Conservation (phyloP, 805 yeast genomes). For the Suhomyces vadensis region DNA sequence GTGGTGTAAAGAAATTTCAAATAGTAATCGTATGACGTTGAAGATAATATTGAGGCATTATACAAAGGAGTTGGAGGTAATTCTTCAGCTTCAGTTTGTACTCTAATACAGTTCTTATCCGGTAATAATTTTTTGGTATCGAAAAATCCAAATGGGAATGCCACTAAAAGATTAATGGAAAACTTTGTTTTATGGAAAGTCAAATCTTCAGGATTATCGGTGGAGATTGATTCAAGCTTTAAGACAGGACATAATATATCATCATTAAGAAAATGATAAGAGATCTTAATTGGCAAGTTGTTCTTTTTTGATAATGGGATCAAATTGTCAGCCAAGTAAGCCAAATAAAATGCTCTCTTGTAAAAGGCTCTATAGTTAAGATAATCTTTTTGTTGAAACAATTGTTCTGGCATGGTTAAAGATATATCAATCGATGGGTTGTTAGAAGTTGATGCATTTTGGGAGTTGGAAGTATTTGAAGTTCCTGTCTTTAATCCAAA, state of each 20-base stretch:
- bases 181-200: slow-evolving; percentile 66
- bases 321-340: slow-evolving; percentile 70
- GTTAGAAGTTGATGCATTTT: slow-evolving; percentile 38
- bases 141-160: slow-evolving; percentile 69
- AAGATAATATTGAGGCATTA: slow-evolving; percentile 76
- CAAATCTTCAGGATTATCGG: slow-evolving; percentile 52
- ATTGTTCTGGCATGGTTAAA: slow-evolving; percentile 72
- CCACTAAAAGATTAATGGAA: slow-evolving; percentile 69
- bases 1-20: slow-evolving; percentile 74
- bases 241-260: slow-evolving; percentile 78
- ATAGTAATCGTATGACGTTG: slow-evolving; percentile 66
- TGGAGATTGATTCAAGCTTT: slow-evolving; percentile 55
- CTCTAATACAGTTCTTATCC: slow-evolving; percentile 78
- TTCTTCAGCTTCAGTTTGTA: slow-evolving; percentile 47
- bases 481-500: slow-evolving; percentile 86
- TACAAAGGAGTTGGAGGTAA: slow-evolving; percentile 83
- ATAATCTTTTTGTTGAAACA: slow-evolving; percentile 85
- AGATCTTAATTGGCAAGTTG: slow-evolving; percentile 58
- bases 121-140: slow-evolving; percentile 76
- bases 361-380: slow-evolving; percentile 87
- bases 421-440: slow-evolving; percentile 76
- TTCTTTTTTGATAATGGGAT: slow-evolving; percentile 52
- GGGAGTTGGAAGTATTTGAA: slow-evolving; percentile 28
- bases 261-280: slow-evolving; percentile 70
- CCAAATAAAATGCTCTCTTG: slow-evolving; percentile 85